Conservation (phyloP, 1,139 yeast species). For the Pichia cactophila region DNA sequence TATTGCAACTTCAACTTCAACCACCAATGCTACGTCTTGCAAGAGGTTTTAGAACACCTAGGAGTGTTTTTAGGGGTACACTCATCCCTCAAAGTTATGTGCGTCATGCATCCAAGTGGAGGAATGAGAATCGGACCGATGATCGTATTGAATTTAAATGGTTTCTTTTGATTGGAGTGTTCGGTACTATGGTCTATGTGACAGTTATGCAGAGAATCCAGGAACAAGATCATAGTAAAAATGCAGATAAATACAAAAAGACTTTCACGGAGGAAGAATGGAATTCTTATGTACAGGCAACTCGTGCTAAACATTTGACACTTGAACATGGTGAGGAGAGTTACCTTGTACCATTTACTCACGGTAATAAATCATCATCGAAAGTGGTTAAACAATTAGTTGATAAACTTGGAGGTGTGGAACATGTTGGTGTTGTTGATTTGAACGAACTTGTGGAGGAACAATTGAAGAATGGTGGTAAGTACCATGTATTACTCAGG, state of each 20-base stretch:
- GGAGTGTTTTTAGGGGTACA: background rate
- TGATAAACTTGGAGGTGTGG: conserved; percentile 16
- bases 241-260: conserved; percentile 32
- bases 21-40: background rate
- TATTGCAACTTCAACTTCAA: background rate
- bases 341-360: conserved; percentile 37
- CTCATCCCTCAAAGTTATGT: background rate
- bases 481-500: conserved; percentile 35
- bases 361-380: conserved; percentile 18
- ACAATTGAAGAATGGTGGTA: conserved; percentile 29
- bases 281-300: conserved; percentile 42
- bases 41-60: background rate
- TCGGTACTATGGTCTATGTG: conserved; percentile 28
- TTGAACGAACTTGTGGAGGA: conserved; percentile 38
- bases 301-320: conserved; percentile 46
- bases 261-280: conserved; percentile 56
- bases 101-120: conserved; percentile 3
- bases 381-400: conserved; percentile 18
- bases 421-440: conserved; percentile 36
- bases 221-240: conserved; percentile 25
- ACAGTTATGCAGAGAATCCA: conserved; percentile 26
- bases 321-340: conserved; percentile 32
- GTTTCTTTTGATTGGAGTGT: conserved; percentile 24
- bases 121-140: conserved; percentile 8
- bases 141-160: conserved; percentile 17